These are phyloP conservation scores for Suhomyces yuchorum DNA, from an alignment of 1,139 yeast genomes.

Conservation along the genomic window DNA sequence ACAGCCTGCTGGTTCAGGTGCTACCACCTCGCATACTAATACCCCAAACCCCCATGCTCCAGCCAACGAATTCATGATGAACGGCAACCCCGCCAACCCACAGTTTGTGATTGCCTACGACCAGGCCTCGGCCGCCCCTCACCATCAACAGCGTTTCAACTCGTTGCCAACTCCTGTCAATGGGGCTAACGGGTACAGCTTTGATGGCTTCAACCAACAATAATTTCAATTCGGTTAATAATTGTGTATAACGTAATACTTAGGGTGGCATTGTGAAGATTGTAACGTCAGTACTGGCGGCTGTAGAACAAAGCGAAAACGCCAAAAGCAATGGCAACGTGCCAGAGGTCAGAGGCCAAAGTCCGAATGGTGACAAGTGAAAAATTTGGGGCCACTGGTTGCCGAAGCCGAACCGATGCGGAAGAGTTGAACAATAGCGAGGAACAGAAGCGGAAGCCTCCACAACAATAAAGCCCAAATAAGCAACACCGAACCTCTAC, in stretches of 20 bases:
- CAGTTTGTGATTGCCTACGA: slow-evolving; percentile 21
- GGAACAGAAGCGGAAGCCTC: no score
- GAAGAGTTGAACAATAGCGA: no score
- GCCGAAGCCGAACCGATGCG: no score
- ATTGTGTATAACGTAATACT: slow-evolving; percentile 4
- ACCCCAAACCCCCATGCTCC: slow-evolving; percentile 13
- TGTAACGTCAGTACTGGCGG: no score
- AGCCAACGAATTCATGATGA: slow-evolving; percentile 12
- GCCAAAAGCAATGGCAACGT: no score
- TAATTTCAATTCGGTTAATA: slow-evolving; percentile 6
- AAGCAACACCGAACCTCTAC: no score
- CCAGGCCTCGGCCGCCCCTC: slow-evolving; percentile 13
- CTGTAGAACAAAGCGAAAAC: no score
- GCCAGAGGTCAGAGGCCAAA: no score
- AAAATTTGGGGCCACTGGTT: no score
- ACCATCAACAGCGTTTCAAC: slow-evolving; percentile 32
- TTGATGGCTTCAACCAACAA: slow-evolving; percentile 17
- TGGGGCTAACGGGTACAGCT: slow-evolving; percentile 20
- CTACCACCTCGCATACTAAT: slow-evolving; percentile 12
- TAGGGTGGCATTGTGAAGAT: slow-evolving; percentile 3
- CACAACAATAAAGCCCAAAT: no score
- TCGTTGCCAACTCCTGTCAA: slow-evolving; percentile 33
- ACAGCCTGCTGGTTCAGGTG: slow-evolving; percentile 19
- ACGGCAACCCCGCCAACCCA: slow-evolving; percentile 12
- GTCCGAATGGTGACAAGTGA: no score